Percentiles rank a stretch among this genome's conserved stretches.
phyloP scores from a whole-genome alignment of 2,329 filamentous ascomycete species.

The Scorias spongiosa region DNA sequence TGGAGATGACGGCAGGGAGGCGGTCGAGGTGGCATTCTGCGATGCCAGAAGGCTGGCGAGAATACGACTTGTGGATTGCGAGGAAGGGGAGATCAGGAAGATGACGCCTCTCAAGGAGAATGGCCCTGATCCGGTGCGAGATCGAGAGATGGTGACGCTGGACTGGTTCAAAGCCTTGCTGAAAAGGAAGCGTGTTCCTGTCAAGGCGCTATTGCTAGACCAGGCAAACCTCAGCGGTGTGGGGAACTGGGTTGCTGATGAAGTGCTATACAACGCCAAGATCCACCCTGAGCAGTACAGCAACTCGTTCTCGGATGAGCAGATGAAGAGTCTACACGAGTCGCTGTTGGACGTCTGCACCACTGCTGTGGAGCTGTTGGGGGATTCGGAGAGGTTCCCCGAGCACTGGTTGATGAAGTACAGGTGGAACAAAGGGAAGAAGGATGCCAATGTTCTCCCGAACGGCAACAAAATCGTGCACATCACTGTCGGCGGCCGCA shows the following conservation, averaged over 20 bases:
- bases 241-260: constrained; percentile 95
- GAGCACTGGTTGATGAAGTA: constrained; percentile 50
- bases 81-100: constrained; percentile 58
- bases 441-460: constrained; percentile 49
- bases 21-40: constrained; percentile 60
- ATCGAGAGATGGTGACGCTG: constrained; percentile 61
- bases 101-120: constrained; percentile 74
- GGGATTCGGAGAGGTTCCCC: constrained; percentile 72
- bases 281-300: constrained; percentile 90
- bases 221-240: constrained; percentile 82
- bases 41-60: constrained; percentile 68
- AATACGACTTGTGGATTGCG: constrained; percentile 68
- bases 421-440: constrained; percentile 71
- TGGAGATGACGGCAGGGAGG: constrained; percentile 21
- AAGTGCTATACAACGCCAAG: constrained; percentile 76
- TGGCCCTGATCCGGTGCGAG: constrained; percentile 80
- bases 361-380: constrained; percentile 61
- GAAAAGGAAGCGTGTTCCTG: constrained; percentile 60
- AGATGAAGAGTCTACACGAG: constrained; percentile 57
- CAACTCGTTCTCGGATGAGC: constrained; percentile 57
- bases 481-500: constrained; percentile 78
- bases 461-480: constrained; percentile 76
- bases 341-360: constrained; percentile 66
- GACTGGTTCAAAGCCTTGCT: constrained; percentile 61
- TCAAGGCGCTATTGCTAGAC: constrained; percentile 79